Evolutionary conservation across 2,329 filamentous ascomycete genomes (phyloP).

Genomic region (Polychaeton citri): DNA sequence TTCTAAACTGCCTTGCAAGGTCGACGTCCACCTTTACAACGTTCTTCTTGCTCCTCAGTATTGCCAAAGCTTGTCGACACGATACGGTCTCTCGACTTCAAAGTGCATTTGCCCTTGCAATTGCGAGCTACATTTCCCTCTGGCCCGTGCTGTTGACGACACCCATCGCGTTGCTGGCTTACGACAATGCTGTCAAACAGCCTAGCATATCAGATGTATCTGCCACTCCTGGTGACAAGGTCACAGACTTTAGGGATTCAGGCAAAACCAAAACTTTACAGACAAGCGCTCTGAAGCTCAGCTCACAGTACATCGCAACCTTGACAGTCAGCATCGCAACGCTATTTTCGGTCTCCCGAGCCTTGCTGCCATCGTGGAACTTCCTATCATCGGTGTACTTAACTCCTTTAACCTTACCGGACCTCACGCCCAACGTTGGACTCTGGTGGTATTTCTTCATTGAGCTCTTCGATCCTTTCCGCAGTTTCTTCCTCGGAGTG

Average conservation of each 20-base stretch:
- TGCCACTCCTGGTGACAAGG: too few species aligned
- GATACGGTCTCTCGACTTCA: slow-evolving; percentile 41
- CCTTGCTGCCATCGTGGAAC: slow-evolving; percentile 71
- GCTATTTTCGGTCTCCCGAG: slow-evolving; percentile 58
- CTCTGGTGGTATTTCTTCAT: slow-evolving; percentile 99
- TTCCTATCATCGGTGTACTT: slow-evolving; percentile 86
- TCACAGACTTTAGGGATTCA: too few species aligned
- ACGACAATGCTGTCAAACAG: slow-evolving; percentile 50
- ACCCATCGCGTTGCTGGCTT: slow-evolving; percentile 67
- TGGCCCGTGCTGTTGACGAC: slow-evolving; percentile 81
- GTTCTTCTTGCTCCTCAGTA: slow-evolving; percentile 71
- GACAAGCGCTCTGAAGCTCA: slow-evolving; percentile 14
- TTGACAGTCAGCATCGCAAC: slow-evolving; percentile 44
- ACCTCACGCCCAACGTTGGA: slow-evolving; percentile 87
- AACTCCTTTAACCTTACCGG: slow-evolving; percentile 77
- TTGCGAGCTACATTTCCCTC: slow-evolving; percentile 83
- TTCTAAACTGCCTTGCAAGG: slow-evolving; percentile 79
- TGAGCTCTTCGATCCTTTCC: slow-evolving; percentile 98
- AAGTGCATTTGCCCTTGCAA: slow-evolving; percentile 70
- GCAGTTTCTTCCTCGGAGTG: slow-evolving; percentile 90
- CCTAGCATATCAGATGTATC: background rate
- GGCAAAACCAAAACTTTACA: too few species aligned
- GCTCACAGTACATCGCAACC: slow-evolving; percentile 39
- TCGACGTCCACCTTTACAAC: slow-evolving; percentile 83
- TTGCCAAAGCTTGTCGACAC: slow-evolving; percentile 66